These are phyloP conservation scores for Desmodesmus armatus DNA, from an alignment of 139 green algal genomes.

Conservation along the genomic window DNA sequence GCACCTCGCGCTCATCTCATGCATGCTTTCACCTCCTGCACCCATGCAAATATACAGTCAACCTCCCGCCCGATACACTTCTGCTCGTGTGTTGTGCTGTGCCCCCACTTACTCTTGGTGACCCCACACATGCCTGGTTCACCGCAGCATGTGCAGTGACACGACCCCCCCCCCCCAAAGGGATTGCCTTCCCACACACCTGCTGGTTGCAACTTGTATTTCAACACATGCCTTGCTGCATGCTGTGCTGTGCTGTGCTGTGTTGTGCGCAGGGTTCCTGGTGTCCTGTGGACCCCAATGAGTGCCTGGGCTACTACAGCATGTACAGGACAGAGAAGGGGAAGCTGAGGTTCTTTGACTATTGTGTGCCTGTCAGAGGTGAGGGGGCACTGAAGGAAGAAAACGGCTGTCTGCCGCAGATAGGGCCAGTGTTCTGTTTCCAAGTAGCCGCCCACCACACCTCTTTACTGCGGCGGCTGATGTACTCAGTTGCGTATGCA, in stretches of 20 bases:
- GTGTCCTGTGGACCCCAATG: slow-evolving; percentile 7
- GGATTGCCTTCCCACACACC: too few species aligned
- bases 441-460: background rate
- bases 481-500: too few species aligned
- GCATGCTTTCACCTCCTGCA: too few species aligned
- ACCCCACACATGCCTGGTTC: background rate
- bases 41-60: too few species aligned
- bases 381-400: background rate
- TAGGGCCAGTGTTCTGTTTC: background rate
- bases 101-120: background rate
- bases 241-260: background rate
- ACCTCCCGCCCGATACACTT: background rate
- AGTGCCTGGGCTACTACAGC: slow-evolving; percentile 26
- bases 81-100: background rate
- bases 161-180: too few species aligned
- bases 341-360: background rate
- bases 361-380: slow-evolving; percentile 12
- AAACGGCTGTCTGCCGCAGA: background rate
- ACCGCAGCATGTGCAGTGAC: too few species aligned
- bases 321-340: background rate
- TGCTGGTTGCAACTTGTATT: background rate
- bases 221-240: background rate
- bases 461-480: too few species aligned
- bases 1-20: too few species aligned
- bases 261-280: slow-evolving; percentile 4